Evolutionary conservation across 1,139 yeast species (phyloP).

Genomic region (Nadsonia starkeyi-henricii): DNA sequence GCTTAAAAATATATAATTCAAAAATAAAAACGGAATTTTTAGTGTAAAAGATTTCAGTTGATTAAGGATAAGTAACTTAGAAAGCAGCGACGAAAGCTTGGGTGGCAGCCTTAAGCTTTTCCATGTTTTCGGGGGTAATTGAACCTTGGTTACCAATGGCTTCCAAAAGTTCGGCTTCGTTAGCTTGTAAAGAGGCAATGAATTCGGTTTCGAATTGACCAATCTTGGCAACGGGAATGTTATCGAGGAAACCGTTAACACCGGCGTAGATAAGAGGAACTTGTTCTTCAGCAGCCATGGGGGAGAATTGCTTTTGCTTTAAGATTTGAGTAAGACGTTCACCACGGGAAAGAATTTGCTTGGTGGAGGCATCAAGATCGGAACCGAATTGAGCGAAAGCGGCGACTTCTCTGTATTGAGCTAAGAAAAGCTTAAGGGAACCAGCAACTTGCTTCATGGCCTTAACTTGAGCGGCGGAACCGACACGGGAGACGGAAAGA

Average conservation of each 20-base stretch:
- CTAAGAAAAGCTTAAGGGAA: conserved; percentile 98
- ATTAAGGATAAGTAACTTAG: conserved; percentile 13
- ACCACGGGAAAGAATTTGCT: conserved; percentile 98
- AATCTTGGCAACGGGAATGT: conserved; percentile 71
- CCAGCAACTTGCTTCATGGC: conserved; percentile 99
- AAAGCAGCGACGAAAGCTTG: conserved; percentile 86
- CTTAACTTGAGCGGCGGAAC: conserved; percentile 99
- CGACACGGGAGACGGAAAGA: conserved; percentile 99
- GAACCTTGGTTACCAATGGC: conserved; percentile 85
- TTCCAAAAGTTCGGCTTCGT: conserved; percentile 69
- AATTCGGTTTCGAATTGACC: conserved; percentile 87
- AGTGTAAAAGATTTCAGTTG: conserved; percentile 5
- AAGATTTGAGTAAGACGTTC: conserved; percentile 98
- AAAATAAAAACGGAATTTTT: conserved; percentile 4
- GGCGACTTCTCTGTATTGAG: conserved; percentile 99
- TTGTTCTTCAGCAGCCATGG: conserved; percentile 97
- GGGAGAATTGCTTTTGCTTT: conserved; percentile 95
- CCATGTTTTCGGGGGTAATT: conserved; percentile 78
- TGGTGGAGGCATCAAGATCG: conserved; percentile 98
- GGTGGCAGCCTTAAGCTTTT: conserved; percentile 77
- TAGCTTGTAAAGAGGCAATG: conserved; percentile 74
- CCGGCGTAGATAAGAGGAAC: conserved; percentile 96
- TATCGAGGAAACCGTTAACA: conserved; percentile 96
- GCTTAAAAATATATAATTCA: neutral
- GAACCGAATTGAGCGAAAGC: conserved; percentile 99